A percentile compares a stretch with the other conserved stretches of the same genome.
These are phyloP conservation scores for Wickerhamomyces alni DNA, from an alignment of 805 yeast genomes.

Conservation along the genomic window DNA sequence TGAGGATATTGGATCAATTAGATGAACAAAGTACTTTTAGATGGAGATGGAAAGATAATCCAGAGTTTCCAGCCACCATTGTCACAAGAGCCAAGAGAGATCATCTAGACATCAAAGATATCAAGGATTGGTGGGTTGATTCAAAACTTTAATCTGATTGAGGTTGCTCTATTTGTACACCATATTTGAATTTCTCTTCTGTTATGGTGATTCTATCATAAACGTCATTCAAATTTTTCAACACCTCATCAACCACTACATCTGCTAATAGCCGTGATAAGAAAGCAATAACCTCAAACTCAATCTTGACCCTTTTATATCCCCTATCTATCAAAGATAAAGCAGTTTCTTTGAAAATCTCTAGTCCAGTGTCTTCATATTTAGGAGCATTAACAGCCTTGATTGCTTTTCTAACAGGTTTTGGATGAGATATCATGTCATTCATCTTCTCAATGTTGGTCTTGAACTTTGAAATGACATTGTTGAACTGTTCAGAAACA, in stretches of 20 bases:
- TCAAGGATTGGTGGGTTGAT: conserved; percentile 9
- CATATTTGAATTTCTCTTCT: conserved; percentile 5
- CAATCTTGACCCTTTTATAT: conserved; percentile 6
- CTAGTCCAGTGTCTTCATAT: conserved; percentile 1
- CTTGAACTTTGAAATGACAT: conserved; percentile 2
- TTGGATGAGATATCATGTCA: not conserved
- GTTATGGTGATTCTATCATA: conserved; percentile 2
- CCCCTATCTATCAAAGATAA: not conserved
- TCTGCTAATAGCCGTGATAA: conserved; percentile 6
- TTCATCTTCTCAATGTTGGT: conserved; percentile 3
- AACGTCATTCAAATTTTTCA: conserved; percentile 3
- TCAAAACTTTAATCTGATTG: conserved; percentile 1
- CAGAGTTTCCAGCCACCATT: conserved; percentile 12
- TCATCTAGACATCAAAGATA: conserved; percentile 14
- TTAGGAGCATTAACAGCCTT: conserved; percentile 4
- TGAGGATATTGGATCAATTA: conserved; percentile 26
- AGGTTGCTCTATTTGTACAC: not conserved
- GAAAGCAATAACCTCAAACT: conserved; percentile 11
- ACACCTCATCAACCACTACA: conserved; percentile 3
- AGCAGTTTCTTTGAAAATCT: conserved; percentile 6
- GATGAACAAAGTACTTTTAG: conserved; percentile 16
- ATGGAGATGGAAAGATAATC: conserved; percentile 28
- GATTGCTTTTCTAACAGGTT: conserved; percentile 2
- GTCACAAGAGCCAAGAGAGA: conserved; percentile 13
- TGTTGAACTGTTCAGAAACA: conserved; percentile 3